Base-by-base conservation (phyloP, 306 rosid genomes). In the Canavalia gladiata region DNA sequence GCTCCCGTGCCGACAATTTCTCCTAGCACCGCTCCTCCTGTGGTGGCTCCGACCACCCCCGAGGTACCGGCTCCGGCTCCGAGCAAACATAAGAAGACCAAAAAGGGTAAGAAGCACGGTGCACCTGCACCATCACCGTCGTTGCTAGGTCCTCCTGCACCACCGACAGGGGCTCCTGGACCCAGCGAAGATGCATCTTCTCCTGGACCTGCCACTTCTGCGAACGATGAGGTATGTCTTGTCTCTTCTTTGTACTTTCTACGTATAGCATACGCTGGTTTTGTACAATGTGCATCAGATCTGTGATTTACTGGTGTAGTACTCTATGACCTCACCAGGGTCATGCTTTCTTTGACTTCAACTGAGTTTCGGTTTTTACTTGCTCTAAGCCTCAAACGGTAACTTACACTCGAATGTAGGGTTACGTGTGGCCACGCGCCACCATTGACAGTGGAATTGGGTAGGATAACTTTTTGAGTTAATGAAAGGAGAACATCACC, bases 131-230 rank as follows among this genome's bases (percentile, higher is more conserved):
- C 94, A 0, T 75, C 89, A 6, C 91, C 92, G 10, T 8, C 91
- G 7, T 41, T 65, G 81, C 8, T 12, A 0, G 7, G 86, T 39
- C 95, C 97, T 2, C 95, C 97, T 0, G 93, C 97, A 4, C 93
- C 97, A 31, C 92, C 94, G 0, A n/a, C 83, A 1, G 94, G 86
- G 64, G 89, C 97, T 3, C 97, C 98, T 1, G 93, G 88, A 68
- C 82, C 86, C 11, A 86, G 90, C 55, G 81, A 10, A 5, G 97
- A 82, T 7, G 89, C 92, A 1, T 1, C 43, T 0, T 68, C 97
- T 0, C 94, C 98, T 54, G 85, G 89, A 5, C 94, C 97, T 31
- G 72, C 92, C 0, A 0, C 84, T 8, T 13, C 84, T 7, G 79
- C 77, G 0, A 88, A 90, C 45, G 97, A 92, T 72, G 80, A 87